These are phyloP conservation scores for Tricharina praecox DNA, from an alignment of 495 filamentous ascomycete species.

Conservation along the genomic window DNA sequence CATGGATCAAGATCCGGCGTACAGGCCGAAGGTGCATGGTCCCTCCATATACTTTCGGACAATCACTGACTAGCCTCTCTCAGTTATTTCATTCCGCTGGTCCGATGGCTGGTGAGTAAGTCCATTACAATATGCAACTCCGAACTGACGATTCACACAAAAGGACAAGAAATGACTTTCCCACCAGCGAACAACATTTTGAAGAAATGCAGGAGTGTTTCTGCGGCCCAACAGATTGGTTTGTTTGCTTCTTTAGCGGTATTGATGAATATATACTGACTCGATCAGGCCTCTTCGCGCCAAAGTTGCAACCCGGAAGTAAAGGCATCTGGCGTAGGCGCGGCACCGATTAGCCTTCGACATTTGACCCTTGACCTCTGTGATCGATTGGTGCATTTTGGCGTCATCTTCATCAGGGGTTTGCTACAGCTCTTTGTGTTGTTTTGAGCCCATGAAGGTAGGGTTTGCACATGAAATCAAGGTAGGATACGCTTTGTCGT, in stretches of 20 bases:
- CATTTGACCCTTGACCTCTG: not conserved
- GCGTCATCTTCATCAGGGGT: constrained; percentile 2
- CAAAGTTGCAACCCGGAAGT: constrained; percentile 21
- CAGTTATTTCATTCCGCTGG: constrained; percentile 35
- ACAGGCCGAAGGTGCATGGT: constrained; percentile 58
- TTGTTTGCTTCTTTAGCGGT: constrained; percentile 31
- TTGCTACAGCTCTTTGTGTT: not conserved
- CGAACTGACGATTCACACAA: constrained; percentile 30
- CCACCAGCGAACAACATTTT: constrained; percentile 64
- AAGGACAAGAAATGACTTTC: constrained; percentile 48
- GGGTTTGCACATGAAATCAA: too few relatives aligned
- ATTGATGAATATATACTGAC: too few relatives aligned
- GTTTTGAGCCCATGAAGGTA: constrained; percentile 3
- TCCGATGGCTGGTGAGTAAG: constrained; percentile 26
- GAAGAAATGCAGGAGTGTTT: constrained; percentile 67
- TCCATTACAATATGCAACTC: constrained; percentile 29
- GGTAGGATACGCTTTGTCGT: too few relatives aligned
- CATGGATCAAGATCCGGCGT: constrained; percentile 66
- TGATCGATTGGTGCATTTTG: not conserved
- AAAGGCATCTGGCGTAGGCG: constrained; percentile 26
- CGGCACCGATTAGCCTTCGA: too few relatives aligned
- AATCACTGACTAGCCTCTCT: not conserved
- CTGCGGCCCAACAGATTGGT: constrained; percentile 77
- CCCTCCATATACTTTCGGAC: not conserved
- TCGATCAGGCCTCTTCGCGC: constrained; percentile 22